Conservation (phyloP, 805 yeast genomes). For the Yamadazyma endophytica region DNA sequence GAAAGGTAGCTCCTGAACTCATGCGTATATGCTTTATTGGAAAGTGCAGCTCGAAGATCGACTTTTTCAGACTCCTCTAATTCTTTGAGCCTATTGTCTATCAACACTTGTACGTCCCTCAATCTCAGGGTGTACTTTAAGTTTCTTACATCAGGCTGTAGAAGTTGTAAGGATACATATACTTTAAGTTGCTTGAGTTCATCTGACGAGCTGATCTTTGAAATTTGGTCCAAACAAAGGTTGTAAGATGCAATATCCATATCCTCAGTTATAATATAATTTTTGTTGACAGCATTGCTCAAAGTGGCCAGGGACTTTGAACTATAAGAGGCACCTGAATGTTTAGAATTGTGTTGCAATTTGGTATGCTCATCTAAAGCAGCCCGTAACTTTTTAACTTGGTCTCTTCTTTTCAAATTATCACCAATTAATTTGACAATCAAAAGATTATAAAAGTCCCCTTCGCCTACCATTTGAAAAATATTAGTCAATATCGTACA, state of each 20-base stretch:
- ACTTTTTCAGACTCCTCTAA: slow-evolving; percentile 13
- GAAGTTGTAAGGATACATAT: slow-evolving; percentile 44
- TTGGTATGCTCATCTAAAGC: slow-evolving; percentile 64
- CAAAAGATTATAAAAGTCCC: slow-evolving; percentile 72
- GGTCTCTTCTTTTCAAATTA: slow-evolving; percentile 66
- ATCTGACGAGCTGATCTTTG: slow-evolving; percentile 19
- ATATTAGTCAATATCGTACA: slow-evolving; percentile 48
- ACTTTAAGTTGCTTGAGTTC: slow-evolving; percentile 49
- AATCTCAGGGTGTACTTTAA: slow-evolving; percentile 3
- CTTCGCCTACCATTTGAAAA: slow-evolving; percentile 54
- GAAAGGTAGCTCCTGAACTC: slow-evolving; percentile 20
- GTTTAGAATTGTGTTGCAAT: neutral
- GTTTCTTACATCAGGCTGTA: slow-evolving; percentile 16
- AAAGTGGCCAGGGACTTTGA: neutral
- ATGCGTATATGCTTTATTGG: slow-evolving; percentile 41
- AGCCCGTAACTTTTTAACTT: slow-evolving; percentile 66
- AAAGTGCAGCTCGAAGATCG: slow-evolving; percentile 41
- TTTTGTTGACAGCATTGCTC: slow-evolving; percentile 5
- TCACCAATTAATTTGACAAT: slow-evolving; percentile 58
- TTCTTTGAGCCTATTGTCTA: slow-evolving; percentile 8
- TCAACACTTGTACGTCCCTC: slow-evolving; percentile 9
- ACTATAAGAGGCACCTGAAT: slow-evolving; percentile 1
- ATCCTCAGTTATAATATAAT: slow-evolving; percentile 12
- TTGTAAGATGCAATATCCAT: slow-evolving; percentile 15
- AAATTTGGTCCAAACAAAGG: slow-evolving; percentile 11